These are phyloP conservation scores for Penicillium odoratum DNA, from an alignment of 495 filamentous ascomycete genomes.

Conservation along the genomic window DNA sequence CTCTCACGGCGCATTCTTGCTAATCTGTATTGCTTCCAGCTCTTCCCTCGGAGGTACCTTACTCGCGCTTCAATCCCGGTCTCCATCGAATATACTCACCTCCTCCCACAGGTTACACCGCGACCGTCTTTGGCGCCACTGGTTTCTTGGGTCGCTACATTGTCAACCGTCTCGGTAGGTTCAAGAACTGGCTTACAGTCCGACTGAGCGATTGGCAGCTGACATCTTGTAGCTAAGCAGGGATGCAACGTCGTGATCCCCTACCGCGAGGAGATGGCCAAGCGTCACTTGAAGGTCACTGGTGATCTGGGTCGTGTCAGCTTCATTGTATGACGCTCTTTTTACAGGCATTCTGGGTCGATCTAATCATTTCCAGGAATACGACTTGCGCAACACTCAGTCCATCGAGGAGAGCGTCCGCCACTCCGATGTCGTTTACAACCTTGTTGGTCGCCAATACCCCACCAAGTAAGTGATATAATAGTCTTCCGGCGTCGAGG, in stretches of 20 bases:
- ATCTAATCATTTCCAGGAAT: constrained; percentile 63
- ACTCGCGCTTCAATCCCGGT: constrained; percentile 25
- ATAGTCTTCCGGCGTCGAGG: not conserved
- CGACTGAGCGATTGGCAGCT: constrained; percentile 23
- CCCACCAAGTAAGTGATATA: constrained; percentile 78
- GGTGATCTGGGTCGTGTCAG: constrained; percentile 89
- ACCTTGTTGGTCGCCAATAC: constrained; percentile 89
- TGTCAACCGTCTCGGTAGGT: constrained; percentile 88
- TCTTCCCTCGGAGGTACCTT: constrained; percentile 79
- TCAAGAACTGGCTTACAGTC: not conserved
- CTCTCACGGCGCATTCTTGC: constrained; percentile 8
- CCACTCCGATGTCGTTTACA: constrained; percentile 97
- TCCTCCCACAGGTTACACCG: constrained; percentile 73
- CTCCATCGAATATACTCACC: constrained; percentile 25
- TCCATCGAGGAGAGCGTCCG: constrained; percentile 96
- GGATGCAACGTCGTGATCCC: constrained; percentile 94
- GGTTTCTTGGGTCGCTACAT: constrained; percentile 97
- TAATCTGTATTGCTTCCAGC: constrained; percentile 46
- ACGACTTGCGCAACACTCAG: constrained; percentile 89
- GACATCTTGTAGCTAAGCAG: constrained; percentile 64
- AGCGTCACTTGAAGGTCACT: constrained; percentile 91
- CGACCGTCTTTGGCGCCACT: constrained; percentile 96
- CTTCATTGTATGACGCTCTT: constrained; percentile 63
- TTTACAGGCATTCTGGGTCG: not conserved
- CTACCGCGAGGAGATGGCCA: constrained; percentile 95